Base-by-base conservation (phyloP, 1,284 basidiomycete species). In the Schizophyllum commune region DNA sequence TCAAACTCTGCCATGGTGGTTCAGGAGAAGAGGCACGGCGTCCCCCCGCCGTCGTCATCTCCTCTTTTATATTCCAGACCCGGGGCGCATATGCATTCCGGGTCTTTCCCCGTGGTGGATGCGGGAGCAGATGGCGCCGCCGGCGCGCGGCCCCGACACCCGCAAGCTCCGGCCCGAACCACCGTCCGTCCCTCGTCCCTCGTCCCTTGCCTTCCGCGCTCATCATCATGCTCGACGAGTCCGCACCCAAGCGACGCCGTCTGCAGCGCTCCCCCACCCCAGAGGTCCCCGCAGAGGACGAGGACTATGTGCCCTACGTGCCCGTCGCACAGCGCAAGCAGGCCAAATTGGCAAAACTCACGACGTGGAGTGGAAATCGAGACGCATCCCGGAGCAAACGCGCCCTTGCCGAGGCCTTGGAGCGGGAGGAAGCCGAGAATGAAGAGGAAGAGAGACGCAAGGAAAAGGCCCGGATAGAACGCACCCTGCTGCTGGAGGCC, bases 401-500 rank as follows among this genome's bases (percentile, higher is more conserved):
- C 27, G 78, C 82, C 52, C 77, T 85, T 64, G 81, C 85, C 56
- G 83, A 86, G 61, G 74, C 84, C 59, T 83, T 89, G 56, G 86
- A 88, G 68, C 82, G 79, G 56, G 84, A 89, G 70, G 87, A 92
- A 69, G 87, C 83, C 52, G 86, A 91, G 61, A 79, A 83, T 57
- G 53, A 55, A 20, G 89, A 94, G 69, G 89, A 92, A 68, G 90
- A 95, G 69, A 72, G 79, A 52, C 77, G 79, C 32, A 83, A 82
- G 63, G 91, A 96, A 69, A 86, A 83, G 72, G 83, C 85, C 21
- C 77, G 94, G 62, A 89, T 86, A 71, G 91, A 94, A 72, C 78
- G 92, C 66, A 96, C 94, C 0, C 74, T 98, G 59, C 75, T 98
- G 59, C 76, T 94, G 69, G 92, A 96, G 70, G 95, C 95, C 0